A percentile compares a stretch with the other conserved stretches of the same genome.
Evolutionary conservation across 176 grass and related monocot species (phyloP).

Genomic region (Hyparrhenia diplandra): DNA sequence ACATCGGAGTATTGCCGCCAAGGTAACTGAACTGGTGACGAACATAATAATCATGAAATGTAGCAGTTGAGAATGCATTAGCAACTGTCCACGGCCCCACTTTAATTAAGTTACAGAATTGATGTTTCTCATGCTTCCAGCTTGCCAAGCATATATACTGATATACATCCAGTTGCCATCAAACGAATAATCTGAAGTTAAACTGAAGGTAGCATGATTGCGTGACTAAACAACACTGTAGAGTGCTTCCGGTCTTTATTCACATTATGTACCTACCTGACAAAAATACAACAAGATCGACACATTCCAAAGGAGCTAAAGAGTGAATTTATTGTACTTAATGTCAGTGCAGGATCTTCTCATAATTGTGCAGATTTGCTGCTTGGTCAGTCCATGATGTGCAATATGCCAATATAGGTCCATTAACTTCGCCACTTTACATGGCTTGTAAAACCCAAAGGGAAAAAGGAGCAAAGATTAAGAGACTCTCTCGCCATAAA

Average conservation of each 20-base stretch:
- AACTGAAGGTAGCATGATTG: not conserved
- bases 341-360: too few relatives aligned
- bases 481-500: too few relatives aligned
- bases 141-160: conserved; percentile 19
- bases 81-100: conserved; percentile 11
- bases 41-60: conserved; percentile 5
- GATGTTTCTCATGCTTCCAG: not conserved
- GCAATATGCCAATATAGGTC: too few relatives aligned
- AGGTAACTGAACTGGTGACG: not conserved
- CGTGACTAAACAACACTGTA: not conserved
- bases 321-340: too few relatives aligned
- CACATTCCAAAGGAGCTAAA: too few relatives aligned
- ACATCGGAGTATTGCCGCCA: not conserved
- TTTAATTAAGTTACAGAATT: not conserved
- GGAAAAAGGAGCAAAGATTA: too few relatives aligned
- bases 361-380: too few relatives aligned
- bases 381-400: too few relatives aligned
- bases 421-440: too few relatives aligned
- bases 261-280: not conserved
- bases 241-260: not conserved
- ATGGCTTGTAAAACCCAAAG: too few relatives aligned
- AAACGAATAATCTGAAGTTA: too few relatives aligned
- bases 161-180: conserved; percentile 5
- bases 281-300: too few relatives aligned
- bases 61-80: not conserved